These are phyloP conservation scores for Trametes cinnabarina DNA, from an alignment of 768 basidiomycete genomes.

Conservation along the genomic window DNA sequence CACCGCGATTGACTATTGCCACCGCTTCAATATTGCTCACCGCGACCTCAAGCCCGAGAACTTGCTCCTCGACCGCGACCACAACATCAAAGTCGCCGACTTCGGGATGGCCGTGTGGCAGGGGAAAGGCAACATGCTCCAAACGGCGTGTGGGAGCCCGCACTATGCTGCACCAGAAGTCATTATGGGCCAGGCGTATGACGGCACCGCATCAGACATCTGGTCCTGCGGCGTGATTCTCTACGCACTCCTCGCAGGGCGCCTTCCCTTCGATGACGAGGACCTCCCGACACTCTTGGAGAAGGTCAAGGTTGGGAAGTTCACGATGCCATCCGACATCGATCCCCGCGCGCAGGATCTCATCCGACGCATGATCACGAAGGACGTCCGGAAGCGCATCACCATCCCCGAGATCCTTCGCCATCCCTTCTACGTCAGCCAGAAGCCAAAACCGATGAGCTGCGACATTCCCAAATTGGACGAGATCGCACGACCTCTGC, in stretches of 20 bases:
- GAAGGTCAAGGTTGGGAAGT: constrained; percentile 74
- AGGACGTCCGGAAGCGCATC: constrained; percentile 71
- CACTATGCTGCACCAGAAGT: constrained; percentile 96
- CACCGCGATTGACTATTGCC: constrained; percentile 86
- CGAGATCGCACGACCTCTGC: constrained; percentile 68
- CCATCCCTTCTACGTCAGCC: constrained; percentile 76
- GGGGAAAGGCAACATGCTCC: constrained; percentile 57
- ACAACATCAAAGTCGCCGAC: constrained; percentile 92
- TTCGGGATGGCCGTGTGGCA: constrained; percentile 99
- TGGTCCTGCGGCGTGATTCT: constrained; percentile 97
- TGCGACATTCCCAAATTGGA: constrained; percentile 57
- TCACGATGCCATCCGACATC: constrained; percentile 71
- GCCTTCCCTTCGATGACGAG: constrained; percentile 92
- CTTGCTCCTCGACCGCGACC: constrained; percentile 76
- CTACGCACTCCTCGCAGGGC: constrained; percentile 81
- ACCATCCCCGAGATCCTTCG: constrained; percentile 75
- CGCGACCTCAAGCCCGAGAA: constrained; percentile 96
- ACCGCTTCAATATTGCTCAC: constrained; percentile 92
- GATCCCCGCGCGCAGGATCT: constrained; percentile 72
- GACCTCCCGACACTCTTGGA: constrained; percentile 73
- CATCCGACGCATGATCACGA: constrained; percentile 76
- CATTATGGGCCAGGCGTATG: constrained; percentile 76
- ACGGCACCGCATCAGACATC: constrained; percentile 87
- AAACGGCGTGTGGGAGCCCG: constrained; percentile 89
- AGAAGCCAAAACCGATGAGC: constrained; percentile 43